Percentiles rank a stretch among this genome's conserved stretches.
Conservation (phyloP, 2,329 filamentous ascomycete species). For the Colletotrichum eremochloae region DNA sequence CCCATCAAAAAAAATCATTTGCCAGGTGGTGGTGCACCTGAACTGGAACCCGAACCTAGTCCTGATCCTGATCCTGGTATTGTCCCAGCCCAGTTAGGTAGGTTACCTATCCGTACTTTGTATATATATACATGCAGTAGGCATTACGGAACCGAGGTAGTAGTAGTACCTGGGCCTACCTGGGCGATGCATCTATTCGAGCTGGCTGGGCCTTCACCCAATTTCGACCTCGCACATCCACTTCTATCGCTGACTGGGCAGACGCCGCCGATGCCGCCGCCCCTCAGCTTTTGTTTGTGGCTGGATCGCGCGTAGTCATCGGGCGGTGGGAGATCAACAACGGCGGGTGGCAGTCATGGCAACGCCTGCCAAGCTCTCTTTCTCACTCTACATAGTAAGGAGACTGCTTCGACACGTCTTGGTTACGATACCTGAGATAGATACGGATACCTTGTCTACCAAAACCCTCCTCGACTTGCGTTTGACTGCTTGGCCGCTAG, state of each 20-base stretch:
- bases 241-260: slow-evolving; percentile 1
- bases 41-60: slow-evolving; percentile 6
- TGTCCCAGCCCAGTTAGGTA: not conserved
- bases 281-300: slow-evolving; percentile 24
- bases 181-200: not conserved
- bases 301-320: slow-evolving; percentile 26
- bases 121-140: too few species aligned
- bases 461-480: not conserved
- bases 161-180: not conserved
- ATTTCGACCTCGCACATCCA: slow-evolving; percentile 10
- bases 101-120: too few species aligned
- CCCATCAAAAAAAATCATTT: slow-evolving; percentile 20
- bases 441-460: not conserved
- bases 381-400: too few species aligned
- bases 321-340: not conserved
- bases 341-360: slow-evolving; percentile 15
- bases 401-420: not conserved
- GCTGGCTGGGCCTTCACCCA: slow-evolving; percentile 1
- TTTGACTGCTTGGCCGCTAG: not conserved
- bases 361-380: slow-evolving; percentile 7
- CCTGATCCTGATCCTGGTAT: not conserved
- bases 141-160: not conserved
- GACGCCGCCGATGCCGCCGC: not conserved
- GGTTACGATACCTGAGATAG: not conserved
- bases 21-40: slow-evolving; percentile 8